Evolutionary conservation across 192 early-diverging fungal species (phyloP), one percentile per base, ranked within the genome.

Genomic region (Coemansia sp.): DNA sequence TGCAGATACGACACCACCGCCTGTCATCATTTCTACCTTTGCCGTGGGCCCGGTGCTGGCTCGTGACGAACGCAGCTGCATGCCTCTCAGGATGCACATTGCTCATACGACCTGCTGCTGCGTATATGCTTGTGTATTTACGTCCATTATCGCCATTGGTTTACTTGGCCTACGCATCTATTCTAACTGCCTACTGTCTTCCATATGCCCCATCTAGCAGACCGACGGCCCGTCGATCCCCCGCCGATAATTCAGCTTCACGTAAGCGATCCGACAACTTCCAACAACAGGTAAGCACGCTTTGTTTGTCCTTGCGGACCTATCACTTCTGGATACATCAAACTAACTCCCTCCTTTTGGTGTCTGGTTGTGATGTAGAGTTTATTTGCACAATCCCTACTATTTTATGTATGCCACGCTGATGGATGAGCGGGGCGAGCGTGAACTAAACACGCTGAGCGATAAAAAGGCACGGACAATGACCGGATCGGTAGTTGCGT

Each of bases 371-470:
- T 23, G 12, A n/a, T 29, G 58, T 80, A 80, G 78, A 54, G 50
- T 72, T 4, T 82, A 73, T 32, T 57, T 82, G 24, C 88, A 90
- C 62, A 95, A 95, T 67, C 94, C 96, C 7, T 95, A 94, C 77
- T 96, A 94, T 77, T 98, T 98, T 72, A 94, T 96, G 93, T 96
- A 96, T 69, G 94, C 93, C 1, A 93, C 94, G 3, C 75, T 98
- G 41, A 89, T 96, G 75, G 86, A 88, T 37, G 86, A 88, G 35
- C 91, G 92, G 35, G 85, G 85, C 51, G 88, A 90, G 49, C 88
- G 93, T 65, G 93, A 98, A 70, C 76, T 95, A 10, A 91, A 95
- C 75, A 84, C 94, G 11, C 83, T 98, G 11, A 86, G 88, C 61
- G 95, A 98, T 72, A 91, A 89, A 43, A 93, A 95, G 65, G 94